Evolutionary conservation across 202 grass and related monocot genomes (phyloP).

Genomic region (Carex sylvatica): DNA sequence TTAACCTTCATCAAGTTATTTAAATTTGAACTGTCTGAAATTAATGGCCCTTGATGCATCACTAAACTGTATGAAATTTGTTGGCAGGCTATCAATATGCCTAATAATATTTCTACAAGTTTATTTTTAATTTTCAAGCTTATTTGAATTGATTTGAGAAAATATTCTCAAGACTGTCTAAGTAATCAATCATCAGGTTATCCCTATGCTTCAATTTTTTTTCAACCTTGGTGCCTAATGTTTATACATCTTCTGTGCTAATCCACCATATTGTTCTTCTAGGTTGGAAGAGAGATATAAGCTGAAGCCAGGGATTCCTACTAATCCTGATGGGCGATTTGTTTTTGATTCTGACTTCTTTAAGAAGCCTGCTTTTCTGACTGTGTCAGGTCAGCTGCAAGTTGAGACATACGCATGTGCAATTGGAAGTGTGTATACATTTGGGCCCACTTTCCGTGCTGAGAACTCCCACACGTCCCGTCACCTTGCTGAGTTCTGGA

Average conservation of each 20-base stretch:
- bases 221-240: background rate
- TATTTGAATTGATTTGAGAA: slow-evolving; percentile 1
- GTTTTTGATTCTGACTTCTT: slow-evolving; percentile 79
- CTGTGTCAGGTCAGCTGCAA: slow-evolving; percentile 93
- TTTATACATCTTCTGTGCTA: background rate
- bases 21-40: background rate
- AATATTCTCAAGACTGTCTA: background rate
- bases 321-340: slow-evolving; percentile 59
- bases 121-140: background rate
- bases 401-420: slow-evolving; percentile 91
- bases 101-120: background rate
- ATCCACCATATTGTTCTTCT: background rate
- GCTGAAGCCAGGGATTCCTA: slow-evolving; percentile 73
- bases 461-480: slow-evolving; percentile 91
- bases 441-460: slow-evolving; percentile 90
- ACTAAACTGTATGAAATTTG: background rate
- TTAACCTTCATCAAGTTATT: background rate
- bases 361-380: slow-evolving; percentile 86
- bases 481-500: slow-evolving; percentile 96
- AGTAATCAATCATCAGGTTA: background rate
- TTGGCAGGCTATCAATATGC: background rate
- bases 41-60: background rate
- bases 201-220: background rate
- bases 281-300: slow-evolving; percentile 82
- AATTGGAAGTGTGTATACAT: slow-evolving; percentile 85